Percentiles rank a stretch among this genome's conserved stretches.
Evolutionary conservation across 148 eudicot species (phyloP).

Genomic region (Nepenthes mirabilis): DNA sequence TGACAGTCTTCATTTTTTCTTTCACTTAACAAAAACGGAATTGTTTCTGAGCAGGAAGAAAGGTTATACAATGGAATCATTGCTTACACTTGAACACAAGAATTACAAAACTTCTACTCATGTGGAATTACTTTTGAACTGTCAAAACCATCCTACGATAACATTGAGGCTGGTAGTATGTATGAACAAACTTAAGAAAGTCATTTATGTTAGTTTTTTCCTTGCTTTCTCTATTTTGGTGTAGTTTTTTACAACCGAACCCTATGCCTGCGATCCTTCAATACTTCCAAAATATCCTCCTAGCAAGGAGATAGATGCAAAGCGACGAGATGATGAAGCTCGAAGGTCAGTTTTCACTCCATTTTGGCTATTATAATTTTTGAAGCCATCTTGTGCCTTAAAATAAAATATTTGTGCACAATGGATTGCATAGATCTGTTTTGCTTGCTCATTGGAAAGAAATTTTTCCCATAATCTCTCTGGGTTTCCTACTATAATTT

Average conservation of each 20-base stretch:
- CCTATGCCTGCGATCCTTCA: conserved; percentile 77
- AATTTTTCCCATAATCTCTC: neutral
- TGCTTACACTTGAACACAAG: too few relatives aligned
- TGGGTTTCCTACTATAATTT: neutral
- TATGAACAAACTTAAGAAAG: too few relatives aligned
- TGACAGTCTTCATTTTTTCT: too few relatives aligned
- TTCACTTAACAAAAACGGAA: too few relatives aligned
- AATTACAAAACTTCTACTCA: too few relatives aligned
- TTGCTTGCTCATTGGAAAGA: neutral
- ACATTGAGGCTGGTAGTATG: too few relatives aligned
- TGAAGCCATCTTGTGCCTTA: neutral
- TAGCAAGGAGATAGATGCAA: conserved; percentile 82
- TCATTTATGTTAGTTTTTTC: neutral
- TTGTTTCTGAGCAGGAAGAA: too few relatives aligned
- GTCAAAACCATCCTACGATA: too few relatives aligned
- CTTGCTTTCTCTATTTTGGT: conserved; percentile 5
- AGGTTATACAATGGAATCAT: too few relatives aligned
- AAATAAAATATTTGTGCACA: neutral
- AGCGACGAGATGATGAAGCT: conserved; percentile 77
- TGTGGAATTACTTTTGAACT: too few relatives aligned
- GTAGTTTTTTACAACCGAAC: conserved; percentile 68
- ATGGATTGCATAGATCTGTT: neutral
- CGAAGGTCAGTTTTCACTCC: conserved; percentile 36
- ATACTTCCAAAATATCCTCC: conserved; percentile 79
- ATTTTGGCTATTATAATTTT: neutral